Base-by-base conservation (phyloP, 345 rosid genomes). In the Eucalyptus erythrocorys region DNA sequence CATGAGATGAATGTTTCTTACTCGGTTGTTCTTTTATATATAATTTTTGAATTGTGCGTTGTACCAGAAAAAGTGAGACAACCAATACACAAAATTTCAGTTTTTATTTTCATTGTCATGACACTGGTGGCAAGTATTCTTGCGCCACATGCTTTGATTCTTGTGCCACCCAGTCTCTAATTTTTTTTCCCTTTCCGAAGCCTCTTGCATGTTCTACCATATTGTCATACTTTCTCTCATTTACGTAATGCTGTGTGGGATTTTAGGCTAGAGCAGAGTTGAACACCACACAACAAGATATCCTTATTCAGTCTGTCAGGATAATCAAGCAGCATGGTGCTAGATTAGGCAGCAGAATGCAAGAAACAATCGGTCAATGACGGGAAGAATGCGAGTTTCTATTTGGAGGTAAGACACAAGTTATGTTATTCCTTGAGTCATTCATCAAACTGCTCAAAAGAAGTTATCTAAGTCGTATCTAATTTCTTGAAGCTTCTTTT, bases 271-370 rank as follows among this genome's bases (percentile, higher is more conserved):
- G 94, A 93, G 95, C 94, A 45, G 99, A 96, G 92, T 80, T 94
- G 71, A 93, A 95, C 91, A 40, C 93, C 51, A 88, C 96, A 37
- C 94, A 97, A 87, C 96, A 95, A 91, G 97, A 97, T 59, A 93
- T 97, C 88, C 96, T 96, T 85, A 89, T 97, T 85, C 96, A 94
- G 89, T 89, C 96, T 3, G 97, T 93, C 84, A 91, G 87, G 90
- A 94, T 97, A 90, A 93, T 96, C 80, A 93, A 94, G 93, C 91
- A 93, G 89, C 96, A 95, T 21, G 99, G 99, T 88, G 99, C 93
- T 40, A 89, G 89, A 15, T 86, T 97, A 53, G 99, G 99, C 87
- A 89, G 88, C 89, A 90, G 93, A n/a, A 43, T 86, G 45, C 48
- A 87, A 26, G 66, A 87, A 66, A 45, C 32, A 27, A 50, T 40